Evolutionary conservation across 2,329 filamentous ascomycete species (phyloP), one percentile per base, ranked within the genome.

Genomic region (Akanthomyces muscarius): DNA sequence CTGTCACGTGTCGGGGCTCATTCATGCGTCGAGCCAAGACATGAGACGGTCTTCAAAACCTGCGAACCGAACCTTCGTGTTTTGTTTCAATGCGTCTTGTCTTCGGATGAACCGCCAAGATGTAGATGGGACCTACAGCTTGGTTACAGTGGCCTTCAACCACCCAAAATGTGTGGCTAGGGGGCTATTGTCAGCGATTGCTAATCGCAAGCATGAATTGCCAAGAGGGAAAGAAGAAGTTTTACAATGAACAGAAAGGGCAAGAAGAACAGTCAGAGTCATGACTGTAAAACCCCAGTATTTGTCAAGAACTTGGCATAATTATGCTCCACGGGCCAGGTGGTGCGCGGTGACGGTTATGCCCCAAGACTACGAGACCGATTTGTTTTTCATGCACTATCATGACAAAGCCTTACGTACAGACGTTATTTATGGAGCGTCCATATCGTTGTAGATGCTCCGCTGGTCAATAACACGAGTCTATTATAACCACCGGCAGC

Each of bases 11-110:
- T 44, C 36, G 23, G 28, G 45, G 57, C 47, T 52, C 23, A 23
- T 60, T 51, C 11, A 60, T 60, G 47, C 57, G 28, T 21, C 38
- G 23, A 51, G 36, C 47, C 25, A 13, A 33, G 57, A 52, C 57
- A 44, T 51, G 57, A 60, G 57, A 60, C 57, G 57, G 47, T 44
- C n/a, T 44, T 58, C 52, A 10, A 60, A 52, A 60, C 47, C 47
- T 52, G 25, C 10, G 16, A 52, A n/a, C 41, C n/a, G 10, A 18
- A 51, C 23, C 21, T 28, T 30, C 8, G n/a, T 60, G 36, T 41
- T 60, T 60, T 60, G 47, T 60, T 60, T 60, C 47, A 30, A 60
- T 28, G 25, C 10, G 5, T 10, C 6, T 2, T 13, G 23, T 25
- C 57, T 52, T 60, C 47, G 25, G 57, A 60, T 25, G 57, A 60